Conservation (phyloP, 23 red algal genomes). For the Gracilaria gracilis region DNA sequence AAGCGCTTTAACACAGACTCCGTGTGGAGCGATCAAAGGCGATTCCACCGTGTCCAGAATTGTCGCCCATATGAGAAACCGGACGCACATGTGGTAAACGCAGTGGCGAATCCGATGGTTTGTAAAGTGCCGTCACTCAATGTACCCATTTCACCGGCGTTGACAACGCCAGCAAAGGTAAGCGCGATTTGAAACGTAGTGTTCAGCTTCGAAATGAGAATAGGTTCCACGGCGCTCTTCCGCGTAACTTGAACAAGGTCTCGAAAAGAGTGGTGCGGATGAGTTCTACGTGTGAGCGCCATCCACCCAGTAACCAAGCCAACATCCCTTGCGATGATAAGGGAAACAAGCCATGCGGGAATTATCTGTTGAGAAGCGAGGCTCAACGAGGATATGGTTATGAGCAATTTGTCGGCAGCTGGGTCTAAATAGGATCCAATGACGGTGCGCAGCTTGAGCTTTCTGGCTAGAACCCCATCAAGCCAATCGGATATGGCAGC, state of each 20-base stretch:
- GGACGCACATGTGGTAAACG: conserved; percentile 45
- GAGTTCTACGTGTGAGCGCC: conserved; percentile 3
- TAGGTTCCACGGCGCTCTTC: conserved; percentile 56
- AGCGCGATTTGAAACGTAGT: conserved; percentile 83
- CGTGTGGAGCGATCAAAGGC: neutral
- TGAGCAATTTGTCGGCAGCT: conserved; percentile 84
- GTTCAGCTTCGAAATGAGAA: conserved; percentile 84
- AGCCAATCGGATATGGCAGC: conserved; percentile 75
- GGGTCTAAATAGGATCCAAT: conserved; percentile 87
- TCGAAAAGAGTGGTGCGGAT: neutral
- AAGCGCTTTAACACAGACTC: neutral
- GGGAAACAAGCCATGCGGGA: conserved; percentile 59
- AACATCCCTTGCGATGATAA: conserved; percentile 66
- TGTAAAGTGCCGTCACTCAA: conserved; percentile 14
- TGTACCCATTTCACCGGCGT: conserved; percentile 26
- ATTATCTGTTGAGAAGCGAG: conserved; percentile 69
- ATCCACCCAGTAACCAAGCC: conserved; percentile 55
- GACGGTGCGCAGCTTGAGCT: conserved; percentile 57
- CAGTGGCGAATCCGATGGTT: conserved; percentile 26
- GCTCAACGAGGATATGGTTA: conserved; percentile 37
- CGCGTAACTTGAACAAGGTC: neutral
- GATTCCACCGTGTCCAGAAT: conserved; percentile 37
- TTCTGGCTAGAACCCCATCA: conserved; percentile 79
- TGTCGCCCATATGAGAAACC: conserved; percentile 33
- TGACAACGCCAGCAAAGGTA: conserved; percentile 44